Evolutionary conservation across 108 stramenopile genomes (phyloP).

Genomic region (Pseudonitzschia multiseries): DNA sequence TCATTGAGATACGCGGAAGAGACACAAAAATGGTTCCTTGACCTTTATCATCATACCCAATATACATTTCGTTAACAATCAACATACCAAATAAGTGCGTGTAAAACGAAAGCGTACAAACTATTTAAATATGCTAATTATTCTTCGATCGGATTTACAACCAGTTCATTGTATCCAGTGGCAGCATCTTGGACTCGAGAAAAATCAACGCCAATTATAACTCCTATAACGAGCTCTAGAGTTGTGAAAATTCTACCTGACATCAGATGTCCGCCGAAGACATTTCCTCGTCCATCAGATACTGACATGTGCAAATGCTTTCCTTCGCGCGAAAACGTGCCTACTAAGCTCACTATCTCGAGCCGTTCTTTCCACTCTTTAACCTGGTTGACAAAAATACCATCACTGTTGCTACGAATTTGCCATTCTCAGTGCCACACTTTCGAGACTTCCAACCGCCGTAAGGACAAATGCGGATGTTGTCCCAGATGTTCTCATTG

Average conservation of each 20-base stretch:
- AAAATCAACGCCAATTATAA: slow-evolving; percentile 55
- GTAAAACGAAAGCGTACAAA: not conserved
- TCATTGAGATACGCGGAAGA: not conserved
- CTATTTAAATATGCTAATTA: not conserved
- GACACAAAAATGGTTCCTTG: slow-evolving; percentile 3
- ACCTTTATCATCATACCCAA: slow-evolving; percentile 3
- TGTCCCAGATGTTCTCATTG: slow-evolving; percentile 29
- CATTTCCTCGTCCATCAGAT: slow-evolving; percentile 49
- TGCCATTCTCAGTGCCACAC: slow-evolving; percentile 71
- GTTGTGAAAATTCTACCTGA: slow-evolving; percentile 74
- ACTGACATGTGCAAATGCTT: slow-evolving; percentile 74
- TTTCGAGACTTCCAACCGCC: slow-evolving; percentile 63
- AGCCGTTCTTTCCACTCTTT: slow-evolving; percentile 60
- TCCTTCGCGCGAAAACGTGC: slow-evolving; percentile 54
- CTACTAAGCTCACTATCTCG: slow-evolving; percentile 72
- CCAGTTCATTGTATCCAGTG: slow-evolving; percentile 73
- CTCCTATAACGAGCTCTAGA: slow-evolving; percentile 73
- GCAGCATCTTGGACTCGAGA: slow-evolving; percentile 47
- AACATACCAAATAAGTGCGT: not conserved
- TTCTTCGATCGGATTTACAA: slow-evolving; percentile 18
- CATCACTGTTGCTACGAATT: slow-evolving; percentile 40
- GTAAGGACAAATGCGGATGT: slow-evolving; percentile 63
- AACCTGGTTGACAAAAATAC: slow-evolving; percentile 34
- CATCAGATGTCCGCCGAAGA: slow-evolving; percentile 78
- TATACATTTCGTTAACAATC: slow-evolving; percentile 4